Conservation (phyloP, 495 filamentous ascomycete genomes). For the Tuber magnatum region DNA sequence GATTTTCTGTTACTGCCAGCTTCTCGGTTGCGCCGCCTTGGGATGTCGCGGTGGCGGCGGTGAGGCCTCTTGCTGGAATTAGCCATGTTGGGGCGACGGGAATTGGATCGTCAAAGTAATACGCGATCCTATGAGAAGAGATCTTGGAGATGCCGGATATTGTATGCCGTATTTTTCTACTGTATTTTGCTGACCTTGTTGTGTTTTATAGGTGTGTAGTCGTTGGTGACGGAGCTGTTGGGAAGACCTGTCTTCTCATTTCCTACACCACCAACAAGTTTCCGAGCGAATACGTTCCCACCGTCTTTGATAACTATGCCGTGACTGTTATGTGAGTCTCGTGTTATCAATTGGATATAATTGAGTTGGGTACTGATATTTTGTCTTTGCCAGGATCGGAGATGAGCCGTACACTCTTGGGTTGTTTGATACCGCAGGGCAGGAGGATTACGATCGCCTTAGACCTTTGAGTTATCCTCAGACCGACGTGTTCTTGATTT, state of each 20-base stretch:
- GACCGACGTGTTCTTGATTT: slow-evolving; percentile 97
- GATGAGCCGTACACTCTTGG: slow-evolving; percentile 97
- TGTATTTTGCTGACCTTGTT: slow-evolving; percentile 12
- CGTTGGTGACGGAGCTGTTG: slow-evolving; percentile 97
- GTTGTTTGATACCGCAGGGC: slow-evolving; percentile 95
- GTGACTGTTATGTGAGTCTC: slow-evolving; percentile 93
- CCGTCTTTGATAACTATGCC: slow-evolving; percentile 99
- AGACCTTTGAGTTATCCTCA: slow-evolving; percentile 95
- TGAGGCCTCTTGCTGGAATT: background rate
- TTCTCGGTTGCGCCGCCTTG: background rate
- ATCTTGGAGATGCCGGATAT: background rate
- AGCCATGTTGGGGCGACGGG: background rate
- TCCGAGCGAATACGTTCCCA: slow-evolving; percentile 98
- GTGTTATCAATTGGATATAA: slow-evolving; percentile 6
- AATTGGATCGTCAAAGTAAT: background rate
- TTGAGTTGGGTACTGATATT: background rate
- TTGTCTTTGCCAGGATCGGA: slow-evolving; percentile 66
- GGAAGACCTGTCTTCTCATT: slow-evolving; percentile 97
- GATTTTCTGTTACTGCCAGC: slow-evolving; percentile 17
- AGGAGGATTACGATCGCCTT: slow-evolving; percentile 98
- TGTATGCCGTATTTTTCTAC: background rate
- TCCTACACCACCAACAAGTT: slow-evolving; percentile 99
- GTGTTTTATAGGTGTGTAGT: slow-evolving; percentile 72
- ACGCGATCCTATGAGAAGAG: background rate
- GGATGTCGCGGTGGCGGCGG: slow-evolving; percentile 6